Evolutionary conservation across 768 basidiomycete genomes (phyloP), one percentile per base, ranked within the genome.

Genomic region (Lyophyllum shimeji): DNA sequence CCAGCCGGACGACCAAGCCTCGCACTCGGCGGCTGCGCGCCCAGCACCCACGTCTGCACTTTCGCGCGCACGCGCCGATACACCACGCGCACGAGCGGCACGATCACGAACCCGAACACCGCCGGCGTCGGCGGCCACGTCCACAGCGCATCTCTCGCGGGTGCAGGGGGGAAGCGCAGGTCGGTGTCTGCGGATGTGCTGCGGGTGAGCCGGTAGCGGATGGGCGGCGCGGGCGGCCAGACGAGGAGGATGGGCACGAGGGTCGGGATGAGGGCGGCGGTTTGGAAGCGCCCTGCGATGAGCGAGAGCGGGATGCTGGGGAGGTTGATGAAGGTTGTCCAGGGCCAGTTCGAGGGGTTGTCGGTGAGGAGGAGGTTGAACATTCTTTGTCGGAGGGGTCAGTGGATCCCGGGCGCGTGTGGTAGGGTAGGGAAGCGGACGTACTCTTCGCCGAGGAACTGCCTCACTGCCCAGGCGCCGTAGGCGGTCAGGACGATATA

Each of bases 321-420:
- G 15, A 93, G 82, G 66, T 91, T 86, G 65, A 90, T 67, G 71
- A 81, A 89, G 34, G 88, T 86, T 44, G 84, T 81, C 82, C 84
- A 85, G 1, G 87, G 85, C 90, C 90, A 93, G 51, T 85, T 82
- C 39, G 74, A 71, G 0, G 85, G 85, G 63, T 92, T 86, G 57
- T 87, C 80, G 0, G 87, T 83, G 15, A 92, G 69, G 31, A 91
- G 74, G 18, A 82, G 59, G 49, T 83, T 76, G 63, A 80, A 89
- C 80, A 89, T 84, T 66, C 82, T 83, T 58, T 25, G 2, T 49
- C n/a, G 11, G n/a, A 11, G 29, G 45, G 39, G 20, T 12, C 40
- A 40, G 39, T n/a, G 37, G 11, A n/a, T 20, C 48, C 7, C 27
- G 20, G 18, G n/a, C n/a, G n/a, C n/a, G 20, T 24, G 17, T 12